Evolutionary conservation across 2,329 filamentous ascomycete genomes (phyloP), one percentile per base, ranked within the genome.

Genomic region (Epichloe uncinata): DNA sequence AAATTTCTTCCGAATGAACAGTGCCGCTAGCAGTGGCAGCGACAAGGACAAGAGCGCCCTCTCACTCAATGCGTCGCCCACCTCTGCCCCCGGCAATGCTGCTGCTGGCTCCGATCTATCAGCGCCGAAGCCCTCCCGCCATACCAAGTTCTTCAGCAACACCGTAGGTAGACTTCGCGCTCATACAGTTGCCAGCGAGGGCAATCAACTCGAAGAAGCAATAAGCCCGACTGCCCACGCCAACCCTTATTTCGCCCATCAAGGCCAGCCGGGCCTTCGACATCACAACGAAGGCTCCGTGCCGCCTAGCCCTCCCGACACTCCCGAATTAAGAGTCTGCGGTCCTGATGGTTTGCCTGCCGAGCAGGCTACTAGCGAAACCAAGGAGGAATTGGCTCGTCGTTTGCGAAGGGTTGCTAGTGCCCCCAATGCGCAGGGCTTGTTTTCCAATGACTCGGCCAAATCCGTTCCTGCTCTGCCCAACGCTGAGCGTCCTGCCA

Each of bases 181-280:
- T 36, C 84, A 86, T 53, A 97, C 91, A 26, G 87, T 94, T 50
- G 87, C 87, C 57, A 95, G 89, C 69, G 91, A 96, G 69, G 90
- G 90, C 58, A 89, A 96, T 63, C 80, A 84, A 52, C 77, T 96
- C 56, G 91, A 96, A 58, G 90, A 96, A 66, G 75, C 80, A 54
- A 76, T 95, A 61, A 95, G 90, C 62, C 93, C 93, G 26, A 97
- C 89, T 4, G 91, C 90, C 47, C 82, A 91, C 63, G 91, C 89
- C 56, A 98, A 98, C 66, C 93, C 93, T 16, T 98, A 98, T 70
- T 98, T 97, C 67, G 86, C 83, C 57, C 93, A 97, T 65, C 93
- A 98, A 69, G 93, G 93, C 51, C 89, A 89, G 59, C 93, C 93
- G 4, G 87, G 87, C 56, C 74, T 97, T 60, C 84, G 91, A 63